Conservation (phyloP, 345 rosid genomes). For the Melastoma malabathricum region DNA sequence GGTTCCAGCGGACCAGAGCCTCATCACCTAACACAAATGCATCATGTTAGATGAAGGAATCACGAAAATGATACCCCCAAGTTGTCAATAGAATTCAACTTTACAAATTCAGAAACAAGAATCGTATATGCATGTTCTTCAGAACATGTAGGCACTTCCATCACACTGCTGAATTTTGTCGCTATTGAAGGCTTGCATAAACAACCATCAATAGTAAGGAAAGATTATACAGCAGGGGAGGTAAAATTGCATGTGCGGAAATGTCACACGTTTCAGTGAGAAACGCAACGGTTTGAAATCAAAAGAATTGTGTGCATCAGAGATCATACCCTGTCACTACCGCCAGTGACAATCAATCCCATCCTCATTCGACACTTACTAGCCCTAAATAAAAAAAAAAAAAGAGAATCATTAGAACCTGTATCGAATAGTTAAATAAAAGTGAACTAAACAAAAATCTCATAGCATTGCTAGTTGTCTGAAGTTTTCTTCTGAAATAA, state of each 20-base stretch:
- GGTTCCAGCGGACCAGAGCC: constrained; percentile 69
- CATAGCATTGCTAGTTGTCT: not conserved
- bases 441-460: not conserved
- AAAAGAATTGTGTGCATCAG: not conserved
- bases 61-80: not conserved
- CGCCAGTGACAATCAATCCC: constrained; percentile 81
- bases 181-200: no score
- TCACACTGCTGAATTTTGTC: no score
- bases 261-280: no score
- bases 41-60: not conserved
- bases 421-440: not conserved
- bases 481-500: not conserved
- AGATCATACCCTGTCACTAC: constrained; percentile 67
- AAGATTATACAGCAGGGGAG: no score
- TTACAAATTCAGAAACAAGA: not conserved
- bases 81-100: not conserved
- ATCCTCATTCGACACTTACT: constrained; percentile 76
- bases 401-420: constrained; percentile 8
- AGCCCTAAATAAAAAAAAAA: constrained; percentile 27
- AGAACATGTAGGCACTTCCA: no score
- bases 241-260: no score
- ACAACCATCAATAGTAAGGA: no score
- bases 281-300: not conserved
- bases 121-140: no score
- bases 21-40: constrained; percentile 49